Percentiles rank a stretch among this genome's conserved stretches.
Evolutionary conservation across 495 filamentous ascomycete species (phyloP).

Genomic region (Penicillium samsonianum): DNA sequence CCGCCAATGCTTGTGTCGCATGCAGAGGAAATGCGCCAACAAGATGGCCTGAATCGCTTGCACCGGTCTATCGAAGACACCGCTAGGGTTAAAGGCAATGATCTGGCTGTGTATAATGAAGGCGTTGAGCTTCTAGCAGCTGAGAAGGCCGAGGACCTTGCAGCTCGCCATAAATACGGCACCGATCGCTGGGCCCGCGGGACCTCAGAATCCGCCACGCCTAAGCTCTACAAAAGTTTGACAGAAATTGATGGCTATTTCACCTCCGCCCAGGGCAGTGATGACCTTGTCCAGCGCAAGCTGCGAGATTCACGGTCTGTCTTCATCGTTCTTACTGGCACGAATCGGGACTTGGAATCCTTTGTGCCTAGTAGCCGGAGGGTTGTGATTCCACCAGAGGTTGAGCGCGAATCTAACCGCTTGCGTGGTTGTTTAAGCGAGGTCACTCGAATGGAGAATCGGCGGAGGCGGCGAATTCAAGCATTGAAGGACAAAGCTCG

Average conservation of each 20-base stretch:
- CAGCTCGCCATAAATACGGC: constrained; percentile 74
- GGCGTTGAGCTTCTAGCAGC: constrained; percentile 71
- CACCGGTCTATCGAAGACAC: constrained; percentile 80
- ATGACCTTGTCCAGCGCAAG: constrained; percentile 77
- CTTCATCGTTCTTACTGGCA: constrained; percentile 71
- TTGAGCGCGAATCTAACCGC: constrained; percentile 75
- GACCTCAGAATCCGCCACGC: constrained; percentile 66
- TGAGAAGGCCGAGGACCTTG: constrained; percentile 81
- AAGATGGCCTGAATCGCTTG: constrained; percentile 76
- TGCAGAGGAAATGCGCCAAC: constrained; percentile 93
- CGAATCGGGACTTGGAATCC: constrained; percentile 77
- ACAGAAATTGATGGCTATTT: constrained; percentile 86
- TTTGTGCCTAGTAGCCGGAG: constrained; percentile 85
- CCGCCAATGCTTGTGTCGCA: constrained; percentile 82
- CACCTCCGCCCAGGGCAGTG: constrained; percentile 78
- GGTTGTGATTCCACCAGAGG: constrained; percentile 71
- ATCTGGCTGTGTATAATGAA: constrained; percentile 75
- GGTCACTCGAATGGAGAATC: constrained; percentile 74
- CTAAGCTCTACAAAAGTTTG: constrained; percentile 73
- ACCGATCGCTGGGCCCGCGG: constrained; percentile 82
- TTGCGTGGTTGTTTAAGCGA: constrained; percentile 80
- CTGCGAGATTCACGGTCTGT: constrained; percentile 72
- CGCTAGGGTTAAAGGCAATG: constrained; percentile 76
- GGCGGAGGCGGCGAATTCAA: constrained; percentile 74
- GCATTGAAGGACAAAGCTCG: constrained; percentile 73